Conservation (phyloP, 768 basidiomycete species). For the Pleurotus ostreatus region DNA sequence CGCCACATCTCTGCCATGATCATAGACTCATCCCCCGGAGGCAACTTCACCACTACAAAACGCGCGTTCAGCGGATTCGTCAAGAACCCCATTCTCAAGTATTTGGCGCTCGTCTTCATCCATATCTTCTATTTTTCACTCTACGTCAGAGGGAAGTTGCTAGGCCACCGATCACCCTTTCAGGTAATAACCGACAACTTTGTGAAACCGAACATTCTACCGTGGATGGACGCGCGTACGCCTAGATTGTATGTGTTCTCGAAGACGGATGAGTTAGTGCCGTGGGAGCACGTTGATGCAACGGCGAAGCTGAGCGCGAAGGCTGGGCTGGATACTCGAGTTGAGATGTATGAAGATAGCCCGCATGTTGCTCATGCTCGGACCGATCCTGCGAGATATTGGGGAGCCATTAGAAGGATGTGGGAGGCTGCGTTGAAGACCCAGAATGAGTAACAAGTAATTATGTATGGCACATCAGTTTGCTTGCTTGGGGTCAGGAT, state of each 20-base stretch:
- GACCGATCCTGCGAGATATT: conserved; percentile 38
- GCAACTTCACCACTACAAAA: conserved; percentile 20
- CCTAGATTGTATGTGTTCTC: conserved; percentile 46
- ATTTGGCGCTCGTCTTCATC: conserved; percentile 20
- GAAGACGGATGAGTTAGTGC: conserved; percentile 35
- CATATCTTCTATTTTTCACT: conserved; percentile 22
- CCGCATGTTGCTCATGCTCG: conserved; percentile 44
- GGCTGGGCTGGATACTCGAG: conserved; percentile 28
- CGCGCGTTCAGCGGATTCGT: conserved; percentile 29
- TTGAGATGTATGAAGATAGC: conserved; percentile 35
- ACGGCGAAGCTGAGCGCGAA: conserved; percentile 29
- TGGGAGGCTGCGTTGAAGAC: conserved; percentile 26
- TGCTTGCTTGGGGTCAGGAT: neutral
- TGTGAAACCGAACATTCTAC: conserved; percentile 26
- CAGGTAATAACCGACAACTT: conserved; percentile 24
- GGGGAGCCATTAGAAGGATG: conserved; percentile 31
- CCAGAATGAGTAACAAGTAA: neutral
- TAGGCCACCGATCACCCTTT: conserved; percentile 19
- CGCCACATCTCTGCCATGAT: conserved; percentile 26
- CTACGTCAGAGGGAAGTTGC: conserved; percentile 18
- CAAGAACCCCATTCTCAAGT: conserved; percentile 24
- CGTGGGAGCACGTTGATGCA: conserved; percentile 28
- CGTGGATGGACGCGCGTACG: conserved; percentile 34
- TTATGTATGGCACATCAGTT: neutral
- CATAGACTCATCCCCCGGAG: conserved; percentile 44